These are phyloP conservation scores for Chlorella sorokiniana DNA, from an alignment of 139 green algal species.

Conservation along the genomic window DNA sequence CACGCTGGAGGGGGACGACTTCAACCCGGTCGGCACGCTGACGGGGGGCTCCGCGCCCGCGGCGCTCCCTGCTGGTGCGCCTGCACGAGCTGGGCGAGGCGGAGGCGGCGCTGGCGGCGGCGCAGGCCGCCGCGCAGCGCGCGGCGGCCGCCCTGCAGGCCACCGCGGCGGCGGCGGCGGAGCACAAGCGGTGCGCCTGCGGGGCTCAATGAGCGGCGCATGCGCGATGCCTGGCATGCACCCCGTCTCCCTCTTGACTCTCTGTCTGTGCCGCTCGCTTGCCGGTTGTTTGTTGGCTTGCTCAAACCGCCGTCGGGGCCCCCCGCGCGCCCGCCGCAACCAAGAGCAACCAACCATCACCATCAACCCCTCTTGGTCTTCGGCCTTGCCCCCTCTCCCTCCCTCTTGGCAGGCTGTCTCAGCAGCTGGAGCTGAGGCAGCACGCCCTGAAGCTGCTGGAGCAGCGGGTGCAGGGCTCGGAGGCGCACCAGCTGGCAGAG, in stretches of 20 bases:
- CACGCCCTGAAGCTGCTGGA: conserved; percentile 77
- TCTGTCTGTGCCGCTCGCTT: no score
- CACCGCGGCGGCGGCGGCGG: conserved; percentile 46
- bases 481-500: conserved; percentile 70
- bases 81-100: conserved; percentile 75
- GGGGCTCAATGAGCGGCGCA: not conserved
- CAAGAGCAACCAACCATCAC: not conserved
- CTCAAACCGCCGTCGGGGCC: no score
- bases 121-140: conserved; percentile 37
- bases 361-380: not conserved
- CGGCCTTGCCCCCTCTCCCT: not conserved
- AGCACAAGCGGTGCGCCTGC: conserved; percentile 60
- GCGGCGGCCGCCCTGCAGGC: conserved; percentile 49
- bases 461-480: conserved; percentile 66
- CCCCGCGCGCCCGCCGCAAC: no score
- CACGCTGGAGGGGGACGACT: conserved; percentile 96
- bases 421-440: conserved; percentile 78
- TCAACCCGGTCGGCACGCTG: conserved; percentile 87
- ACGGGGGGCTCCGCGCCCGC: conserved; percentile 82
- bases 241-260: no score
- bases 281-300: not conserved
- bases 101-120: conserved; percentile 56
- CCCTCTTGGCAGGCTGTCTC: conserved; percentile 56
- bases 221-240: no score
- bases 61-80: conserved; percentile 35